Conservation (phyloP, 2,329 filamentous ascomycete genomes). For the Orbilia oligospora region DNA sequence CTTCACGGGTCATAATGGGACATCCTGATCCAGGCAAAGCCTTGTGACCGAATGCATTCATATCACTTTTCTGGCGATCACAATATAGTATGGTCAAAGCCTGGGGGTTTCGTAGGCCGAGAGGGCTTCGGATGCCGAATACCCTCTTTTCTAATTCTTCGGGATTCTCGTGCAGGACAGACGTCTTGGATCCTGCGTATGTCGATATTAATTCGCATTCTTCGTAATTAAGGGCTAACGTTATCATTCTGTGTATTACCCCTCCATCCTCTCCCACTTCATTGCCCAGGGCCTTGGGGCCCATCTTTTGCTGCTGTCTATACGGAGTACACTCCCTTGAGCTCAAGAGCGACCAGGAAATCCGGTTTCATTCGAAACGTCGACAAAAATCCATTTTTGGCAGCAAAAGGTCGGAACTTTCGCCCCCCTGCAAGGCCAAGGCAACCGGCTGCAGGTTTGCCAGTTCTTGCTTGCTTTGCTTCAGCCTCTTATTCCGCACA, state of each 20-base stretch:
- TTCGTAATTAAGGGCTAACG: background rate
- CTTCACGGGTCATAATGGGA: constrained; percentile 5
- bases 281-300: background rate
- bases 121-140: constrained; percentile 6
- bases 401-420: constrained; percentile 22
- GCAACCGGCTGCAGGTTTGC: constrained; percentile 5
- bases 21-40: constrained; percentile 8
- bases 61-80: constrained; percentile 18
- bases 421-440: constrained; percentile 11
- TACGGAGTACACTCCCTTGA: background rate
- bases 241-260: constrained; percentile 8
- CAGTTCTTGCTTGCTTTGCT: constrained; percentile 6
- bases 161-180: background rate
- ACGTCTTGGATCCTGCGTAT: background rate
- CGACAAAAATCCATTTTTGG: constrained; percentile 23
- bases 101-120: background rate
- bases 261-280: background rate
- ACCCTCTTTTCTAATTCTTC: background rate
- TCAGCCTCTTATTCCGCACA: constrained; percentile 17
- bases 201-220: no score
- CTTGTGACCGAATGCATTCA: constrained; percentile 21
- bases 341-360: background rate
- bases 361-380: constrained; percentile 8
- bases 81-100: background rate
- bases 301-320: background rate